These are phyloP conservation scores for Candida chilensis DNA, from an alignment of 805 yeast genomes.

Conservation along the genomic window DNA sequence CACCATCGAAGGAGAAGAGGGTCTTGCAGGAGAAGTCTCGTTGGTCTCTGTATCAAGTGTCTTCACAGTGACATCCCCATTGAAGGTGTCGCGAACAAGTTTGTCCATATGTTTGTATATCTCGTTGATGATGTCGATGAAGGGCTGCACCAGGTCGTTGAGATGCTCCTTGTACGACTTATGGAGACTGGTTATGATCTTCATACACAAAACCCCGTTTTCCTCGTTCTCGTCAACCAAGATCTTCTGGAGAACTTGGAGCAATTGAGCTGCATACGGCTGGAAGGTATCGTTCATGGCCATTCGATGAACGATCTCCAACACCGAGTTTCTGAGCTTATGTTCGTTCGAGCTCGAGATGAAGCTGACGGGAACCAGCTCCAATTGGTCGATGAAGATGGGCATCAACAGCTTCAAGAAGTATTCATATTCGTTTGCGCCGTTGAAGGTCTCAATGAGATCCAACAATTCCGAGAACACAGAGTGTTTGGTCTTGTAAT, in stretches of 20 bases:
- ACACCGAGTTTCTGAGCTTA: constrained; percentile 64
- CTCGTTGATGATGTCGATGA: constrained; percentile 64
- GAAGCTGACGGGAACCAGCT: constrained; percentile 67
- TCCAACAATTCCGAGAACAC: constrained; percentile 79
- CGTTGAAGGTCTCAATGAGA: constrained; percentile 74
- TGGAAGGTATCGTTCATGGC: constrained; percentile 78
- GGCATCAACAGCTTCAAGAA: constrained; percentile 68
- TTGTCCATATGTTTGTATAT: constrained; percentile 75
- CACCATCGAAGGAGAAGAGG: constrained; percentile 30
- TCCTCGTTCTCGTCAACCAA: constrained; percentile 85
- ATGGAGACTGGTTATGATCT: constrained; percentile 76
- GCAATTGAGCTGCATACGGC: constrained; percentile 53
- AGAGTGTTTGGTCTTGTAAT: constrained; percentile 53
- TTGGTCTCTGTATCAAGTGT: constrained; percentile 4
- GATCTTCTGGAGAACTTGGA: constrained; percentile 49
- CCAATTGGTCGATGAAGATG: constrained; percentile 51
- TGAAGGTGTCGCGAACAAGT: constrained; percentile 66
- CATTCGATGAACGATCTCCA: constrained; percentile 74
- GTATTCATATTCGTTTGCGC: constrained; percentile 72
- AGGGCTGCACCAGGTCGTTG: constrained; percentile 66
- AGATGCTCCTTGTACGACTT: constrained; percentile 69
- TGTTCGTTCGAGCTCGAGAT: constrained; percentile 59
- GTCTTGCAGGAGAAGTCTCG: constrained; percentile 23
- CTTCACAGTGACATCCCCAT: constrained; percentile 8
- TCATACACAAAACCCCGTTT: constrained; percentile 87